Evolutionary conservation across 2,329 filamentous ascomycete species (phyloP), one percentile per base, ranked within the genome.

Genomic region (Verticillium isaacii): DNA sequence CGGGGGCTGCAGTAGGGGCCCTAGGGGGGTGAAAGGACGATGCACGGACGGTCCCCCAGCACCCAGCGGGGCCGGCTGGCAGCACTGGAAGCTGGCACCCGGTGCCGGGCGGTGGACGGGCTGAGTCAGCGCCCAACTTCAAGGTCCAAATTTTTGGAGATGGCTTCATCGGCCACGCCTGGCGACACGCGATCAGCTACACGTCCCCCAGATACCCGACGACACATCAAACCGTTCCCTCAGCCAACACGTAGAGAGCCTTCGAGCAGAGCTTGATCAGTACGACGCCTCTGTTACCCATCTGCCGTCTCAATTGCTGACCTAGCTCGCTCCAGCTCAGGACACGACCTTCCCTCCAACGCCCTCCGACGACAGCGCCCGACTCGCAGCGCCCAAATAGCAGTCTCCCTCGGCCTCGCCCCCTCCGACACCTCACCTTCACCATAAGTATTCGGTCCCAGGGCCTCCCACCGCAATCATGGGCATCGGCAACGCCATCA

Each of bases 401-500:
- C 41, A 50, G 41, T 50, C 32, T 19, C 32, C 55, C 29, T 12
- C 55, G 50, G n/a, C 17, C 55, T n/a, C 19, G 7, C 23, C 32
- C 11, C 11, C 36, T 11, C 36, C 11, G n/a, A 15, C 12, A 50
- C 14, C 37, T 17, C 15, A 11, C 57, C 57, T 6, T 32, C 17
- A 25, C 9, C 3, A 1, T 12, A 9, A 2, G 1, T 50, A 8
- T 23, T 19, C 23, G 17, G 23, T 50, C 8, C 17, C 41, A n/a
- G 41, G 41, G 17, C 41, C 41, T 11, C 41, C 17, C 41, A 3
- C 58, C 41, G 41, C 23, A 45, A 59, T 55, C n/a, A 66, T 66
- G 64, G 64, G 58, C 70, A 84, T 97, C 77, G 81, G 85, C 72
- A 86, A 89, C 76, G 84, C 96, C 66, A 84, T 87, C 69, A 81